These are phyloP conservation scores for Sungouiella thailandica DNA, from an alignment of 805 yeast genomes.

Conservation along the genomic window DNA sequence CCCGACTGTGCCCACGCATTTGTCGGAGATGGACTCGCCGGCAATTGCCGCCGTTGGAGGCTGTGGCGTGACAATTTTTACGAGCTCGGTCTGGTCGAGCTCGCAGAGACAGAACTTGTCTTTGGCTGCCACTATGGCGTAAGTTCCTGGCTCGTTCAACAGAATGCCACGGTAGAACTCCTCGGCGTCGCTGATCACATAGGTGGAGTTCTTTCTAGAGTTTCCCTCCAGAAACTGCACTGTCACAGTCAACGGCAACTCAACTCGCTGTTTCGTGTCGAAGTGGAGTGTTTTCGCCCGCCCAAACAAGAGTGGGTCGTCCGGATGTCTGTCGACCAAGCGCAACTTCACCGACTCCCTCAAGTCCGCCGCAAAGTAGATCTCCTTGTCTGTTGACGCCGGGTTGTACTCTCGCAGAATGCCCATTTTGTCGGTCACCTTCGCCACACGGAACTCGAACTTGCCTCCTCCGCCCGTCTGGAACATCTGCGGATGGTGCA, in stretches of 20 bases:
- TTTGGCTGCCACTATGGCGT: conserved; percentile 47
- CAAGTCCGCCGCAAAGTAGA: conserved; percentile 25
- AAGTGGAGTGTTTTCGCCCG: conserved; percentile 27
- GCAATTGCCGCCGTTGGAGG: conserved; percentile 37
- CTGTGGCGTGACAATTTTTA: conserved; percentile 20
- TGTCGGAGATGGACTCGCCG: conserved; percentile 66
- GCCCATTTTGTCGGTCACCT: conserved; percentile 31
- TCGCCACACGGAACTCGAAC: conserved; percentile 31
- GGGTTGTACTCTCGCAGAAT: conserved; percentile 32
- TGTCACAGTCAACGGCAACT: conserved; percentile 29
- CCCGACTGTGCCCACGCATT: conserved; percentile 92
- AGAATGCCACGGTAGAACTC: conserved; percentile 27
- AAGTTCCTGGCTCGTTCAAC: conserved; percentile 61
- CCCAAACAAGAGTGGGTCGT: conserved; percentile 21
- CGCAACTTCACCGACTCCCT: conserved; percentile 21
- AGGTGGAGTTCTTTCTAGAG: conserved; percentile 15
- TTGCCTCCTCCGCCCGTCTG: conserved; percentile 15
- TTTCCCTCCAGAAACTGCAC: conserved; percentile 28
- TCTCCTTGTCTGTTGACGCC: conserved; percentile 31
- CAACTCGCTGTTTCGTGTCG: conserved; percentile 4
- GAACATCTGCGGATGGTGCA: conserved; percentile 23
- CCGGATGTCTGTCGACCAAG: conserved; percentile 17
- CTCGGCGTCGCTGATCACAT: conserved; percentile 17
- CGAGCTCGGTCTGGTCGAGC: conserved; percentile 17
- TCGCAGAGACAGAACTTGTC: conserved; percentile 68